These are phyloP conservation scores for Lentinula guzmanii DNA, from an alignment of 768 basidiomycete genomes.

Conservation along the genomic window DNA sequence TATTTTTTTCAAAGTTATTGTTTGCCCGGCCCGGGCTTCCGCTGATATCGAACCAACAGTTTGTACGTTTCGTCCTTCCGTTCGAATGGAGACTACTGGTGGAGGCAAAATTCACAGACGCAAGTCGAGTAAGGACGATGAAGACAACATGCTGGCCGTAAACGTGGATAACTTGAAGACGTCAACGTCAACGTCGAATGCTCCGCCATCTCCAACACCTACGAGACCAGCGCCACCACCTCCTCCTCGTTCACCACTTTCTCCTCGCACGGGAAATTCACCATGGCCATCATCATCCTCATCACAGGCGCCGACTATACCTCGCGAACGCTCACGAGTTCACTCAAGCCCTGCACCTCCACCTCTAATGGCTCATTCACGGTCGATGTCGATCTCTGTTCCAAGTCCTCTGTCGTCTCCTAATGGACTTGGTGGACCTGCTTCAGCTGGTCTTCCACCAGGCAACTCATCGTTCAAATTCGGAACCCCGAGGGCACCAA, in stretches of 20 bases:
- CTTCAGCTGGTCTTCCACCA: conserved; percentile 9
- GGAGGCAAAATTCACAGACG: conserved; percentile 2
- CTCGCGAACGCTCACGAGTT: conserved; percentile 12
- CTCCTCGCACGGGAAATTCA: neutral
- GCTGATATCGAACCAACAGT: too few relatives aligned
- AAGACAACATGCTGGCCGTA: conserved; percentile 1
- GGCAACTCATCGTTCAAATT: conserved; percentile 16
- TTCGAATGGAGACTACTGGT: neutral
- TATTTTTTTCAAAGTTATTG: too few relatives aligned
- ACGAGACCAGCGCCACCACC: neutral
- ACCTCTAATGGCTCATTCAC: neutral
- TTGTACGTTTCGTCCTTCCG: too few relatives aligned
- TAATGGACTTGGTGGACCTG: neutral
- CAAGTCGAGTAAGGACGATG: conserved; percentile 5
- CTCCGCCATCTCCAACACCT: neutral
- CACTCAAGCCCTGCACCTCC: conserved; percentile 15
- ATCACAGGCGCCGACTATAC: neutral
- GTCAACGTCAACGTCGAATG: neutral
- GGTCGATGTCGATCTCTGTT: conserved; percentile 6
- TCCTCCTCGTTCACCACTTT: neutral
- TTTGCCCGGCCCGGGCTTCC: too few relatives aligned
- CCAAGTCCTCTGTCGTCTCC: neutral
- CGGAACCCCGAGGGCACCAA: neutral
- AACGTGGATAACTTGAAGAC: neutral
- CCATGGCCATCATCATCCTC: neutral